phyloP scores from a whole-genome alignment of 1,284 basidiomycete genomes.

The Apiotrichum sp. region DNA sequence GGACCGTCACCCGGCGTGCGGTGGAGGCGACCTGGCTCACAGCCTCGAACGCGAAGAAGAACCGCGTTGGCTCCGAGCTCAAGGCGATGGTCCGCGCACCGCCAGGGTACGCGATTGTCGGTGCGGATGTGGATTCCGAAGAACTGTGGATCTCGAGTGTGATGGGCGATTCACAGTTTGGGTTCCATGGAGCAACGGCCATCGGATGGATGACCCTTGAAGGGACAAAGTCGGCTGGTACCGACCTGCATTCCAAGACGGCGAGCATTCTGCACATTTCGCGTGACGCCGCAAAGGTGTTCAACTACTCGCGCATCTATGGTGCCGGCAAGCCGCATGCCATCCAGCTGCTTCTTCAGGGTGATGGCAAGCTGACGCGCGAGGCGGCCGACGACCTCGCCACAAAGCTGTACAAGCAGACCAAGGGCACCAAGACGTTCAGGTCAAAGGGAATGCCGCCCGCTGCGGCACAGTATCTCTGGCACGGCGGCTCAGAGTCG shows the following conservation, averaged over 20 bases:
- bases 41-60: slow-evolving; percentile 95
- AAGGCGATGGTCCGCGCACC: slow-evolving; percentile 97
- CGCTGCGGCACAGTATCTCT: slow-evolving; percentile 60
- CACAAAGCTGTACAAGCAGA: slow-evolving; percentile 80
- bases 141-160: slow-evolving; percentile 99
- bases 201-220: slow-evolving; percentile 99
- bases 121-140: slow-evolving; percentile 97
- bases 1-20: slow-evolving; percentile 92
- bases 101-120: slow-evolving; percentile 87
- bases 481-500: slow-evolving; percentile 95
- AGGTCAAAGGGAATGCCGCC: slow-evolving; percentile 38
- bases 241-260: slow-evolving; percentile 95
- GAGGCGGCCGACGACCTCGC: slow-evolving; percentile 77
- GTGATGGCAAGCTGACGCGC: slow-evolving; percentile 70
- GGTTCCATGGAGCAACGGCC: slow-evolving; percentile 91
- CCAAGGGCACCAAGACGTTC: slow-evolving; percentile 84
- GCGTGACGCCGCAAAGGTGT: slow-evolving; percentile 94
- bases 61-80: slow-evolving; percentile 93
- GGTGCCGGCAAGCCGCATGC: slow-evolving; percentile 96
- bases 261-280: slow-evolving; percentile 89
- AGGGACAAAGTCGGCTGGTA: slow-evolving; percentile 93
- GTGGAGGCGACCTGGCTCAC: slow-evolving; percentile 99
- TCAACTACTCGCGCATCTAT: slow-evolving; percentile 99
- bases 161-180: slow-evolving; percentile 98
- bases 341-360: slow-evolving; percentile 78